Evolutionary conservation across 2,329 filamentous ascomycete genomes (phyloP).

Genomic region (Xylariaceae sp.): DNA sequence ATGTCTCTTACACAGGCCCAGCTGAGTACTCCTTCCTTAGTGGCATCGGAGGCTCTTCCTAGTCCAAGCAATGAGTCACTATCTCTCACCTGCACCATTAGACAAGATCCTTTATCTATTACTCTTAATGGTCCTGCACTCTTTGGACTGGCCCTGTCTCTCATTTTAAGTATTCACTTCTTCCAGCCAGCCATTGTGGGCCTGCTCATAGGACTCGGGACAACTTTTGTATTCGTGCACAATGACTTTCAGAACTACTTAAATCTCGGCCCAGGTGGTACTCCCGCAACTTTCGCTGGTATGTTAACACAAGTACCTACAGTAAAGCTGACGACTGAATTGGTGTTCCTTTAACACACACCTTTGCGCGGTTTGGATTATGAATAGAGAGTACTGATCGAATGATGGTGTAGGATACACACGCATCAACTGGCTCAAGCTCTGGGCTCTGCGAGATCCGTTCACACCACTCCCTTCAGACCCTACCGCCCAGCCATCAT

Average conservation of each 20-base stretch:
- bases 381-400: too few relatives aligned
- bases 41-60: conserved; percentile 15
- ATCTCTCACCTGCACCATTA: conserved; percentile 42
- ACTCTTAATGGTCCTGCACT: conserved; percentile 52
- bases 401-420: conserved; percentile 57
- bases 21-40: conserved; percentile 20
- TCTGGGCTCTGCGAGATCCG: conserved; percentile 71
- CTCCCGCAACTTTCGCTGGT: conserved; percentile 62
- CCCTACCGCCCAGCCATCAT: conserved; percentile 47
- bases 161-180: conserved; percentile 53
- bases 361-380: too few relatives aligned
- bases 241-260: conserved; percentile 76
- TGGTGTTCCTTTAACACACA: too few relatives aligned
- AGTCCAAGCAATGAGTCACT: conserved; percentile 20
- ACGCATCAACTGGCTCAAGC: conserved; percentile 67
- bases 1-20: conserved; percentile 25
- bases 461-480: conserved; percentile 57
- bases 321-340: too few relatives aligned
- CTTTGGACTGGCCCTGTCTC: conserved; percentile 41
- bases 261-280: conserved; percentile 75
- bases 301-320: too few relatives aligned
- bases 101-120: conserved; percentile 50
- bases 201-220: conserved; percentile 48
- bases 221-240: conserved; percentile 52
- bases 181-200: conserved; percentile 48